Evolutionary conservation across 257 asterid genomes (phyloP).

Genomic region (Nicotiana benthamiana): DNA sequence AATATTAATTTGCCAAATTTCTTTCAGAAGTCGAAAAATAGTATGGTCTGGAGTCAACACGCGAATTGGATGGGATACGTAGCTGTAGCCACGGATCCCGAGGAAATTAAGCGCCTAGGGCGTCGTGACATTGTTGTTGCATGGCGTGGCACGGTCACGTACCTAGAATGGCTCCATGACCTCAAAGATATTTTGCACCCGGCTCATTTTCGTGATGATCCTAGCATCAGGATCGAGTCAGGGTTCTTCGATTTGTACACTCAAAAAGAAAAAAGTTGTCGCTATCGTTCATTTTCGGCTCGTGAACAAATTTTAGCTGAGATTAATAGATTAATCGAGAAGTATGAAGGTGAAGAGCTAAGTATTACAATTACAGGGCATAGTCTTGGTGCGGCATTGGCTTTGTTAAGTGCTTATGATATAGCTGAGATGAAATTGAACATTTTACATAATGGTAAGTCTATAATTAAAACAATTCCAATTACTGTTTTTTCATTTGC

Average conservation of each 20-base stretch:
- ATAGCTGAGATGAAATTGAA: conserved; percentile 51
- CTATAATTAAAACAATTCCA: conserved; percentile 29
- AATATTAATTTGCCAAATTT: conserved; percentile 65
- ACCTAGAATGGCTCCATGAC: conserved; percentile 80
- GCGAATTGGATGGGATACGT: conserved; percentile 89
- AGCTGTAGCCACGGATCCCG: conserved; percentile 50
- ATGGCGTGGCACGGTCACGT: conserved; percentile 85
- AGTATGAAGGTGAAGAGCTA: conserved; percentile 45
- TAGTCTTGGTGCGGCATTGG: conserved; percentile 76
- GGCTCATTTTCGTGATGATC: conserved; percentile 60
- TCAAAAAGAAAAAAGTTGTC: conserved; percentile 40
- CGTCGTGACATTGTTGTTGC: conserved; percentile 63
- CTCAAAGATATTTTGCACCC: conserved; percentile 65
- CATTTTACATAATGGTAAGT: conserved; percentile 22
- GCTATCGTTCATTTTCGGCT: conserved; percentile 50
- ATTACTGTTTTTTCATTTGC: conserved; percentile 47
- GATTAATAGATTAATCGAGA: conserved; percentile 46
- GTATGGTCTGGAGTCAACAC: conserved; percentile 66
- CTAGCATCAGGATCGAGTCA: conserved; percentile 55
- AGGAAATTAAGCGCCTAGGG: conserved; percentile 50
- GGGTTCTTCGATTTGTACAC: conserved; percentile 78
- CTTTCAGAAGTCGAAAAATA: conserved; percentile 42
- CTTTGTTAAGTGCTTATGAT: conserved; percentile 63
- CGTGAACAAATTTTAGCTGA: conserved; percentile 70
- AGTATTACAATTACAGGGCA: conserved; percentile 77